Percentiles rank a stretch among this genome's conserved stretches.
These are phyloP conservation scores for Blastomyces percursus DNA, from an alignment of 2,329 filamentous ascomycete genomes.

Conservation along the genomic window DNA sequence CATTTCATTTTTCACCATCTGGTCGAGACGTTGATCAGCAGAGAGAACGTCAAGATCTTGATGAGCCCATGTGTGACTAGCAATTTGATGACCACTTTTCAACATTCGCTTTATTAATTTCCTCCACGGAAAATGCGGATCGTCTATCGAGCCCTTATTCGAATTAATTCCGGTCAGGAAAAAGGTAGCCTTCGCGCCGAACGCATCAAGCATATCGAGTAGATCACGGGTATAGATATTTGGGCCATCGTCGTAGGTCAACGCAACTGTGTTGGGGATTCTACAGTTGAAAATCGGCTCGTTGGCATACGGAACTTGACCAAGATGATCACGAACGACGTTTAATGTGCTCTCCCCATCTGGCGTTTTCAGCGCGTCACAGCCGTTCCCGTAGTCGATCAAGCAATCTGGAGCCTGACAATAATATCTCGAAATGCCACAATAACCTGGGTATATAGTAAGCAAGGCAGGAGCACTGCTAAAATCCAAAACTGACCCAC, in stretches of 20 bases:
- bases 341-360: slow-evolving; percentile 26
- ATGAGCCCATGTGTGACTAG: slow-evolving; percentile 44
- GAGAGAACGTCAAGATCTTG: slow-evolving; percentile 35
- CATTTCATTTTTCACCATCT: slow-evolving; percentile 40
- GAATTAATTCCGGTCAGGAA: slow-evolving; percentile 48
- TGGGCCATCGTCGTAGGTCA: slow-evolving; percentile 59
- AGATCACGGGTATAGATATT: slow-evolving; percentile 51
- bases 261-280: slow-evolving; percentile 48
- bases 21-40: slow-evolving; percentile 26
- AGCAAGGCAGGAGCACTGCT: not conserved
- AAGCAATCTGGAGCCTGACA: slow-evolving; percentile 33
- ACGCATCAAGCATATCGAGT: slow-evolving; percentile 49
- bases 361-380: slow-evolving; percentile 28
- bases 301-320: slow-evolving; percentile 28
- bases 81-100: slow-evolving; percentile 40
- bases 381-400: slow-evolving; percentile 28
- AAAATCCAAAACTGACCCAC: not conserved
- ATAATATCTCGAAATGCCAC: slow-evolving; percentile 27
- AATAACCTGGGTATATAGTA: slow-evolving; percentile 26
- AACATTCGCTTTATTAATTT: slow-evolving; percentile 33
- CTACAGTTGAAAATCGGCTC: slow-evolving; percentile 29
- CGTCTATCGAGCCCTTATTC: slow-evolving; percentile 36
- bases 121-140: slow-evolving; percentile 30
- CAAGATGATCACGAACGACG: slow-evolving; percentile 27
- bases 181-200: slow-evolving; percentile 56